Base-by-base conservation (phyloP, 2,329 filamentous ascomycete genomes). In the Fusarium sublunatum region DNA sequence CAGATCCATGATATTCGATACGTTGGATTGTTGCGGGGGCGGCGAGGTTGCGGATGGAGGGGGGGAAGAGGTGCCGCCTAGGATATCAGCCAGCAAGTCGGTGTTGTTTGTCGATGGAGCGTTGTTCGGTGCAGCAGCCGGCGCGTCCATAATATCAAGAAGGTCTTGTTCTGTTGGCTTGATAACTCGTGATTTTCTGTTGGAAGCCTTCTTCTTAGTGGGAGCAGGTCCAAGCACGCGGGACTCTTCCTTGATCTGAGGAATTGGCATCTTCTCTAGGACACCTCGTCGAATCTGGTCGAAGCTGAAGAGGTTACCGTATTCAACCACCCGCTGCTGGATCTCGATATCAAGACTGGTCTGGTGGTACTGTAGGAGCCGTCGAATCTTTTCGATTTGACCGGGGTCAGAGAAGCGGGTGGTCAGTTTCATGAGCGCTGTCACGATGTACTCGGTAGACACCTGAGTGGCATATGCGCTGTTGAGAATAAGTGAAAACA, bases 211-310 rank as follows among this genome's bases (percentile, higher is more conserved):
- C 64, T 84, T 82, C 70, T 89, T 86, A 75, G 88, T 88, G 2
- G 87, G 82, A 1, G 92, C 89, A 71, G 94, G 91, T 39, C 93
- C 93, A 15, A 99, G 82, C 4, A 97, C 93, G 58, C 94, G 86
- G 51, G 95, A 94, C 75, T 96, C 92, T 75, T 99, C 95, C 67
- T 94, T 92, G 72, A 99, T 98, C 76, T 98, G 94, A 8, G 95
- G 95, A 2, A 95, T 87, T 7, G 95, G 95, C 96, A 99, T 99
- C 76, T 95, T 96, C 78, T 99, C 95, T 10, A 99, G 81, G 3
- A 99, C 95, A 55, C 95, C 95, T 58, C 86, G 86, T 51, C 94
- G 88, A 53, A 99, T 91, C 58, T 92, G 83, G 68, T 99, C 93
- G 71, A 92, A 92, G 1, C 87, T 86, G 71, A 99, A 98, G n/a